These are phyloP conservation scores for Pelargonium nanum DNA, from an alignment of 345 rosid species.

Conservation along the genomic window DNA sequence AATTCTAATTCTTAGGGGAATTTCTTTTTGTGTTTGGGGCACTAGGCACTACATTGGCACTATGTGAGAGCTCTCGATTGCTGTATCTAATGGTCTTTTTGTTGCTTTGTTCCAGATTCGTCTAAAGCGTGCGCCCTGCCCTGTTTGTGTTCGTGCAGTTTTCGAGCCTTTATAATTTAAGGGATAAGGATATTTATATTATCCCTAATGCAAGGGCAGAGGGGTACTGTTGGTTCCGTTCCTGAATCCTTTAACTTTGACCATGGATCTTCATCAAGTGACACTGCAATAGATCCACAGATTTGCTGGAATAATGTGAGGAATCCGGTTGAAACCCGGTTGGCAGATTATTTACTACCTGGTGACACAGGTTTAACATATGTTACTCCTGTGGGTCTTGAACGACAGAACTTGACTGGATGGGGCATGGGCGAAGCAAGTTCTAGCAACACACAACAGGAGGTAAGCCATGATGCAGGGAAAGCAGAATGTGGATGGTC, in stretches of 20 bases:
- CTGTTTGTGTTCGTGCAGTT: background rate
- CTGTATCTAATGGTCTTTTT: background rate
- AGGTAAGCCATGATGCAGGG: slow-evolving; percentile 26
- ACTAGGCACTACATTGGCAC: too few relatives aligned
- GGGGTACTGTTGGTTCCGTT: slow-evolving; percentile 61
- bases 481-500: slow-evolving; percentile 33
- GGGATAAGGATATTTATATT: slow-evolving; percentile 9
- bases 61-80: background rate
- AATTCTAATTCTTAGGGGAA: background rate
- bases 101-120: background rate
- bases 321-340: slow-evolving; percentile 34
- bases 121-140: background rate
- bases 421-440: slow-evolving; percentile 45
- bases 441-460: slow-evolving; percentile 33
- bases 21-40: too few relatives aligned
- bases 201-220: slow-evolving; percentile 80
- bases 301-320: slow-evolving; percentile 51
- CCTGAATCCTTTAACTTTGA: slow-evolving; percentile 67
- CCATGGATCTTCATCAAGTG: slow-evolving; percentile 62
- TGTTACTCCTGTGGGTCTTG: slow-evolving; percentile 39
- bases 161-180: slow-evolving; percentile 1
- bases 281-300: slow-evolving; percentile 47
- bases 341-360: slow-evolving; percentile 42
- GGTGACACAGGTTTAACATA: slow-evolving; percentile 23
- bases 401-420: slow-evolving; percentile 30